phyloP scores from a whole-genome alignment of 2,329 filamentous ascomycete species.

The Paracoccidioides lutzii region DNA sequence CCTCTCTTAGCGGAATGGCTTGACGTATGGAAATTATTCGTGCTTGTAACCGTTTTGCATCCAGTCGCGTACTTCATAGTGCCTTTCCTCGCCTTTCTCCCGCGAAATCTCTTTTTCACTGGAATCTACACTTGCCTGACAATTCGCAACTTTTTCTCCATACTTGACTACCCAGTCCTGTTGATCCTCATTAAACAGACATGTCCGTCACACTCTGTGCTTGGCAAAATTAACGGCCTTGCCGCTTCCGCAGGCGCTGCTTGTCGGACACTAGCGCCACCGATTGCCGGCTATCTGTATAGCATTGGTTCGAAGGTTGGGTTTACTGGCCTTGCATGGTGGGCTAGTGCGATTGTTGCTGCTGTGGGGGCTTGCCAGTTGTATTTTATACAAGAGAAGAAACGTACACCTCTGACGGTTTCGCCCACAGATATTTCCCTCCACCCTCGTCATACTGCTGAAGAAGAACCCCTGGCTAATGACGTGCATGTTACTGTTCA shows the following conservation, averaged over 20 bases:
- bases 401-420: constrained; percentile 29
- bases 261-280: constrained; percentile 56
- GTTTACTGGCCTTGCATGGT: constrained; percentile 52
- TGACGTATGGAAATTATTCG: constrained; percentile 55
- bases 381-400: constrained; percentile 41
- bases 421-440: constrained; percentile 22
- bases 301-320: constrained; percentile 44
- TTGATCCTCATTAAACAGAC: constrained; percentile 63
- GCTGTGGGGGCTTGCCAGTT: constrained; percentile 44
- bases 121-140: constrained; percentile 55
- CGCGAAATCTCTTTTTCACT: constrained; percentile 40
- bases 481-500: constrained; percentile 20
- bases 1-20: constrained; percentile 50
- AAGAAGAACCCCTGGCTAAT: constrained; percentile 13
- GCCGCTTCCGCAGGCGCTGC: constrained; percentile 60
- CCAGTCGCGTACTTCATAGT: constrained; percentile 56
- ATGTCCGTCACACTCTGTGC: constrained; percentile 46
- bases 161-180: constrained; percentile 54
- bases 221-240: constrained; percentile 60
- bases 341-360: constrained; percentile 45
- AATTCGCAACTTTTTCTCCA: constrained; percentile 54
- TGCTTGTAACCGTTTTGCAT: constrained; percentile 52
- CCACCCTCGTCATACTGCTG: constrained; percentile 9
- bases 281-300: constrained; percentile 55
- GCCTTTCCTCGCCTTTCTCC: constrained; percentile 52